phyloP scores from a whole-genome alignment of 352 stramenopile species.

The Globisporangium viniferum region DNA sequence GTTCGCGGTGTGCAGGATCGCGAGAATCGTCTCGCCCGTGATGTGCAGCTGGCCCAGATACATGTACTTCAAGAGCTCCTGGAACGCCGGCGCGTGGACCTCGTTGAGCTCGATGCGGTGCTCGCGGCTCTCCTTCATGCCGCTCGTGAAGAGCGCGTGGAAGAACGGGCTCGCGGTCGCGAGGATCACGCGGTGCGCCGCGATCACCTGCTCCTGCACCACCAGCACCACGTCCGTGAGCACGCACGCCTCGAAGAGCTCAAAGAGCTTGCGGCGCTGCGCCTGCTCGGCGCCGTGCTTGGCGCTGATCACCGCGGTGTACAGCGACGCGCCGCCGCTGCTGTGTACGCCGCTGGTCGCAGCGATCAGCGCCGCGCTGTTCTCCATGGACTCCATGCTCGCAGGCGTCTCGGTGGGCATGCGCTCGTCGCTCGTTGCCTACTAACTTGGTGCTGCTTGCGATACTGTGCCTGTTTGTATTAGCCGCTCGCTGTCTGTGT shows the following conservation, averaged over 20 bases:
- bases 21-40: conserved; percentile 55
- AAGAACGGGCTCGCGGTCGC: conserved; percentile 69
- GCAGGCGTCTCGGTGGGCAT: not conserved
- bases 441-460: no score
- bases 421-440: not conserved
- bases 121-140: conserved; percentile 57
- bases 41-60: conserved; percentile 60
- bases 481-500: not conserved
- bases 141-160: conserved; percentile 68
- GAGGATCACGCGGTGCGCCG: conserved; percentile 62
- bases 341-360: not conserved
- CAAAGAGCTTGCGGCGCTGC: conserved; percentile 42
- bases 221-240: conserved; percentile 70
- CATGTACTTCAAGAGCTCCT: conserved; percentile 61
- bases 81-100: conserved; percentile 41
- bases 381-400: conserved; percentile 28
- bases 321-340: conserved; percentile 5
- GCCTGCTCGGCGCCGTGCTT: conserved; percentile 19
- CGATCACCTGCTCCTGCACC: conserved; percentile 39
- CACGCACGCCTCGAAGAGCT: conserved; percentile 39
- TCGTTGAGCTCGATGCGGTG: conserved; percentile 50
- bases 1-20: conserved; percentile 61
- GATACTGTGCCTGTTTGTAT: no score
- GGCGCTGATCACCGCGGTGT: conserved; percentile 14
- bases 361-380: conserved; percentile 15